Conservation (phyloP, 805 yeast genomes). For the Metschnikowia picachoensis region DNA sequence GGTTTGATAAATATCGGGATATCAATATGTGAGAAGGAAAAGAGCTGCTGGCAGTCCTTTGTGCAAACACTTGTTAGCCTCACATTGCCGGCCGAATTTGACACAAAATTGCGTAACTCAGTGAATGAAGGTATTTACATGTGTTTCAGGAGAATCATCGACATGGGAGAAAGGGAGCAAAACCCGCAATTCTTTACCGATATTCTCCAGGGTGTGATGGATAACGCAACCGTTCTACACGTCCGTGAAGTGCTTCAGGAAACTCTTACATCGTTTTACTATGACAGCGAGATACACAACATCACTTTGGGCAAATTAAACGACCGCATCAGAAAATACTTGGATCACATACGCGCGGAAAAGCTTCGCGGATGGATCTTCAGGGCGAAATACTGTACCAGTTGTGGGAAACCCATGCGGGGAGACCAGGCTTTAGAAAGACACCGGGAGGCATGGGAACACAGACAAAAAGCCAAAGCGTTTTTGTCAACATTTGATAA, state of each 20-base stretch:
- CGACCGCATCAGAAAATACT: slow-evolving; percentile 47
- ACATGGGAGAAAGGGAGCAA: slow-evolving; percentile 15
- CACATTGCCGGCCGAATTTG: neutral
- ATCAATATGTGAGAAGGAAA: slow-evolving; percentile 18
- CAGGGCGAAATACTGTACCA: slow-evolving; percentile 55
- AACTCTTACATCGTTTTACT: slow-evolving; percentile 57
- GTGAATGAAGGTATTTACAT: slow-evolving; percentile 30
- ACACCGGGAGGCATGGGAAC: slow-evolving; percentile 58
- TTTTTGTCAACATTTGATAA: slow-evolving; percentile 4
- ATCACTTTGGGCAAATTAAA: slow-evolving; percentile 54
- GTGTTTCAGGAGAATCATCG: slow-evolving; percentile 32
- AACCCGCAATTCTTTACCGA: slow-evolving; percentile 5
- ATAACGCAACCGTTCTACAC: slow-evolving; percentile 46
- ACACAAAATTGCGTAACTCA: neutral
- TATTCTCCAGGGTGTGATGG: slow-evolving; percentile 14
- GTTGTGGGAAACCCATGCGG: slow-evolving; percentile 72
- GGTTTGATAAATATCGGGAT: slow-evolving; percentile 6
- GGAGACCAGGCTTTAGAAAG: slow-evolving; percentile 54
- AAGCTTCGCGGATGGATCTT: slow-evolving; percentile 58
- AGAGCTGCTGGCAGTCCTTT: slow-evolving; percentile 28
- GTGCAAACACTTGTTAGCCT: slow-evolving; percentile 23
- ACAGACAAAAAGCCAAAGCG: slow-evolving; percentile 21
- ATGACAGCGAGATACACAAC: slow-evolving; percentile 55
- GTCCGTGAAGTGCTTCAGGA: slow-evolving; percentile 58
- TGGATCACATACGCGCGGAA: slow-evolving; percentile 39